Evolutionary conservation across 2,329 filamentous ascomycete genomes (phyloP).

Genomic region (Ceratocystis eucalypticola): DNA sequence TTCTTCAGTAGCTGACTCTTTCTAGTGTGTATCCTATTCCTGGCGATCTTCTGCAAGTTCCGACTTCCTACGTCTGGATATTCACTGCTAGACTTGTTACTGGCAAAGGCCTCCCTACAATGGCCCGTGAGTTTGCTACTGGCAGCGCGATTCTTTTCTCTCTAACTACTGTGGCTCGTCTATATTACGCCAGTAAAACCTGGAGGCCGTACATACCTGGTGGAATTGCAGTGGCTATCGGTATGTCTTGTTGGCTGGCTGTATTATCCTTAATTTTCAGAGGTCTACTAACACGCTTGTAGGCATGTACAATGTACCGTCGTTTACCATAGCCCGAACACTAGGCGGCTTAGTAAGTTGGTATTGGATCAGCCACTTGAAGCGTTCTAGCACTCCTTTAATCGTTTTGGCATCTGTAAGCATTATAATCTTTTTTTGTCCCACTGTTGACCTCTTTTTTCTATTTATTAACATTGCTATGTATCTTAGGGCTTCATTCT

Average conservation of each 20-base stretch:
- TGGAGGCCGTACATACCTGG: constrained; percentile 75
- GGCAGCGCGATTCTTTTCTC: constrained; percentile 65
- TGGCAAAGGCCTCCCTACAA: constrained; percentile 70
- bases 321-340: constrained; percentile 80
- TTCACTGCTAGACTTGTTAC: constrained; percentile 91
- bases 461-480: constrained; percentile 3
- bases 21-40: constrained; percentile 71
- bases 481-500: constrained; percentile 61
- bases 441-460: not conserved
- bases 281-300: not conserved
- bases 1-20: constrained; percentile 25
- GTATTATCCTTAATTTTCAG: not conserved
- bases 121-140: constrained; percentile 68
- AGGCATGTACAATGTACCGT: constrained; percentile 97
- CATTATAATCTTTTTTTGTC: constrained; percentile 14
- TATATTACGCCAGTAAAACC: constrained; percentile 38
- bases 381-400: constrained; percentile 54
- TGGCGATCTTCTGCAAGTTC: constrained; percentile 80
- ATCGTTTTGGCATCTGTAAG: constrained; percentile 69
- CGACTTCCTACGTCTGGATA: constrained; percentile 93
- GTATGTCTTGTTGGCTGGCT: constrained; percentile 30
- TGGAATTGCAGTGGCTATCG: constrained; percentile 89
- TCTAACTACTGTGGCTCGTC: constrained; percentile 54
- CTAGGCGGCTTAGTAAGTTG: constrained; percentile 62
- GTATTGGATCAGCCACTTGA: constrained; percentile 54